phyloP scores from a whole-genome alignment of 2,329 filamentous ascomycete species.

The Colletotrichum melonis region DNA sequence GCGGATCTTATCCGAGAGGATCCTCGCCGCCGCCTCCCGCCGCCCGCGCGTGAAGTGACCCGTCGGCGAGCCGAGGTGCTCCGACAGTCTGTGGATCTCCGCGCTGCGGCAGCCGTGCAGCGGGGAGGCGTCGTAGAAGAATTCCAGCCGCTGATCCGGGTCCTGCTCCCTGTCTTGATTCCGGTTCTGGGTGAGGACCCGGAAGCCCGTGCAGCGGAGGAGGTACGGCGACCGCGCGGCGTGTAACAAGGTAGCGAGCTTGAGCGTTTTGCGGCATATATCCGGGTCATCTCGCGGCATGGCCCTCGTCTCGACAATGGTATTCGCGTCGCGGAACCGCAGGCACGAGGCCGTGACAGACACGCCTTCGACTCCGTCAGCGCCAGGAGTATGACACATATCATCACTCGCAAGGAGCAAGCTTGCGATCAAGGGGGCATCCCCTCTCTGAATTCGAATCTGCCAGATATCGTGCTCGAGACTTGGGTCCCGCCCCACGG shows the following conservation, averaged over 20 bases:
- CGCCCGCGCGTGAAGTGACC: not conserved
- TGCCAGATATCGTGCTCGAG: not conserved
- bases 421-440: not conserved
- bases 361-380: no score
- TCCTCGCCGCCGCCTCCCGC: not conserved
- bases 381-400: not conserved
- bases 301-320: not conserved
- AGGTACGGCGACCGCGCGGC: not conserved
- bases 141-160: not conserved
- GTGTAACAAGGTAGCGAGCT: not conserved
- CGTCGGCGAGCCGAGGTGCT: not conserved
- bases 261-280: not conserved
- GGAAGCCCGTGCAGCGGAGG: not conserved
- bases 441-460: not conserved
- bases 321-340: not conserved
- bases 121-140: not conserved
- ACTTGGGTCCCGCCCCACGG: not conserved
- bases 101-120: not conserved
- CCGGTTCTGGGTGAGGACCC: not conserved
- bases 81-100: not conserved
- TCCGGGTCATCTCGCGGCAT: not conserved
- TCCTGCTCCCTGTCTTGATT: not conserved
- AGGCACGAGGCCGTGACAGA: not conserved
- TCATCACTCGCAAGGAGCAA: not conserved
- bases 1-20: not conserved